Evolutionary conservation across 768 basidiomycete genomes (phyloP).

Genomic region (Trametes cinnabarina): DNA sequence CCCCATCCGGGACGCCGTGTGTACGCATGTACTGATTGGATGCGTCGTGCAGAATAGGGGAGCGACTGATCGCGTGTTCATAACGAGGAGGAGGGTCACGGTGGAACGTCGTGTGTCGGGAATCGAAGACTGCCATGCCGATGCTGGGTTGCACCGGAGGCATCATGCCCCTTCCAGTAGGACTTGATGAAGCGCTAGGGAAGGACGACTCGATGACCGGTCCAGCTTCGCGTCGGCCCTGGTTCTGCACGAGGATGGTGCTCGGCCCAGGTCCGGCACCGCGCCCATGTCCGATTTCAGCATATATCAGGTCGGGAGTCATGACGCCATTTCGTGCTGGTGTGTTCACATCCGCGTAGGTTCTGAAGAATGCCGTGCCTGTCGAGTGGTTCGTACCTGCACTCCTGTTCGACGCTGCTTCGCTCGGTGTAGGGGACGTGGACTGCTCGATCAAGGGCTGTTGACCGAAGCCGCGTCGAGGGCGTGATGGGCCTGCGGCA

Average conservation of each 20-base stretch:
- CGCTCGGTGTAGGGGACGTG: slow-evolving; percentile 57
- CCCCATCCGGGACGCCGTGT: slow-evolving; percentile 9
- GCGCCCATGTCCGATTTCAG: slow-evolving; percentile 75
- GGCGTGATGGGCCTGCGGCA: slow-evolving; percentile 37
- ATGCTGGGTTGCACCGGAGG: slow-evolving; percentile 1
- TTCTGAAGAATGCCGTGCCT: slow-evolving; percentile 60
- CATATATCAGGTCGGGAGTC: slow-evolving; percentile 72
- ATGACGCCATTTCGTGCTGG: slow-evolving; percentile 46
- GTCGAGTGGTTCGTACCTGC: slow-evolving; percentile 51
- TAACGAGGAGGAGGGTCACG: not conserved
- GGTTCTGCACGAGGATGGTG: slow-evolving; percentile 13
- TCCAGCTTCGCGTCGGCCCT: slow-evolving; percentile 4
- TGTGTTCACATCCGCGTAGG: slow-evolving; percentile 45
- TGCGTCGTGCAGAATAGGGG: slow-evolving; percentile 23
- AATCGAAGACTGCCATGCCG: slow-evolving; percentile 14
- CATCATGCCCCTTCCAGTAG: slow-evolving; percentile 2
- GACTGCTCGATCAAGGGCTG: slow-evolving; percentile 57
- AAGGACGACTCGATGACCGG: slow-evolving; percentile 1
- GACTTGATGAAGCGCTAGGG: slow-evolving; percentile 4
- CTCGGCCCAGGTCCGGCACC: slow-evolving; percentile 38
- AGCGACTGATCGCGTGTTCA: slow-evolving; percentile 9
- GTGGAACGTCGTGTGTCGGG: slow-evolving; percentile 8
- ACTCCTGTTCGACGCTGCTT: slow-evolving; percentile 56
- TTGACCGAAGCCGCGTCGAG: slow-evolving; percentile 56
- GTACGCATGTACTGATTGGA: slow-evolving; percentile 23